These are phyloP conservation scores for Arxiozyma telluris DNA, from an alignment of 1,139 yeast species.

Conservation along the genomic window DNA sequence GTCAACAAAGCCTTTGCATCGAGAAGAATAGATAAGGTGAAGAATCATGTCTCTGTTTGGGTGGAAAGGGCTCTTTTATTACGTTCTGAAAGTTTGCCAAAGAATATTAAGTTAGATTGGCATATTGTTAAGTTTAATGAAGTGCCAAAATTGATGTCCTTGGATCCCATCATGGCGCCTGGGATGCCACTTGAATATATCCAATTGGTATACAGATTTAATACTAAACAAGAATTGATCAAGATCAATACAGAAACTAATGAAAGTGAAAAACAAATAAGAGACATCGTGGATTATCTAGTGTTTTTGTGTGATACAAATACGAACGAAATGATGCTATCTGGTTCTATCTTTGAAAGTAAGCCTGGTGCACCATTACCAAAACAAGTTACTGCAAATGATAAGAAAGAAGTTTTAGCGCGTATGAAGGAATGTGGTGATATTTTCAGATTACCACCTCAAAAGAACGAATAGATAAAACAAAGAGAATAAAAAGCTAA, in stretches of 20 bases:
- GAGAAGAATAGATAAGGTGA: slow-evolving; percentile 37
- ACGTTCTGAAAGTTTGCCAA: slow-evolving; percentile 50
- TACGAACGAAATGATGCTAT: slow-evolving; percentile 54
- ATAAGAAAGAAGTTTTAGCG: slow-evolving; percentile 33
- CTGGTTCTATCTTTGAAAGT: slow-evolving; percentile 76
- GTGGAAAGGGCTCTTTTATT: slow-evolving; percentile 49
- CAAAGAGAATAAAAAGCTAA: not conserved
- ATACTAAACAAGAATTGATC: slow-evolving; percentile 61
- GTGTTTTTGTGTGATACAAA: slow-evolving; percentile 72
- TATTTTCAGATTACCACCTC: slow-evolving; percentile 34
- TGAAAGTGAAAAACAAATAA: slow-evolving; percentile 41
- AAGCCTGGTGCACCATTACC: slow-evolving; percentile 35
- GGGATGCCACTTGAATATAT: slow-evolving; percentile 52
- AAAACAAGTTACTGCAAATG: slow-evolving; percentile 24
- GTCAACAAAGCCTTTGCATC: slow-evolving; percentile 62
- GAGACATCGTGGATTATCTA: slow-evolving; percentile 61
- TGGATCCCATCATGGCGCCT: slow-evolving; percentile 61
- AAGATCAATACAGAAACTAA: slow-evolving; percentile 41
- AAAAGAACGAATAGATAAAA: not conserved
- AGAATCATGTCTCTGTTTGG: slow-evolving; percentile 46
- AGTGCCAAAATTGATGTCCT: slow-evolving; percentile 62
- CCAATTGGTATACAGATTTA: slow-evolving; percentile 69
- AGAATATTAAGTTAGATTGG: slow-evolving; percentile 59
- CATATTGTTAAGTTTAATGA: slow-evolving; percentile 59
- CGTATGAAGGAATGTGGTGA: slow-evolving; percentile 46